A percentile compares a stretch with the other conserved stretches of the same genome.
Conservation (phyloP, 1,284 basidiomycete species). For the Ganoderma multipileum region DNA sequence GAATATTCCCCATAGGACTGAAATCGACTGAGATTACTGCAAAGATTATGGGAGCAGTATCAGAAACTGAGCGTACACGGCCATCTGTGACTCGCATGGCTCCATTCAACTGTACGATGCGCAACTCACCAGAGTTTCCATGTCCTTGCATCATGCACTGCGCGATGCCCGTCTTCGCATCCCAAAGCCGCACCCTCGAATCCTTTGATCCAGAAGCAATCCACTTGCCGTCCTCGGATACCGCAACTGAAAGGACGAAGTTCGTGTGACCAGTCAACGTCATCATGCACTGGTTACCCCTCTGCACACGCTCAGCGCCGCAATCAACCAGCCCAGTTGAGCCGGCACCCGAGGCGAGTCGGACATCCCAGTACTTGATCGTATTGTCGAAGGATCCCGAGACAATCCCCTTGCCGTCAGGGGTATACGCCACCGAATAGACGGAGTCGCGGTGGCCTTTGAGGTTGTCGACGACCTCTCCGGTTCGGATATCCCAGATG, state of each 20-base stretch:
- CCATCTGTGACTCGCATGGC: no score
- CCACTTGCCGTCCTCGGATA: slow-evolving; percentile 77
- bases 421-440: slow-evolving; percentile 79
- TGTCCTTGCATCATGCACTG: slow-evolving; percentile 86
- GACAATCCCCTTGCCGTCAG: slow-evolving; percentile 74
- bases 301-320: slow-evolving; percentile 40
- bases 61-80: not conserved
- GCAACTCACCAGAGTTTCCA: slow-evolving; percentile 75
- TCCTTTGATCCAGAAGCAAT: slow-evolving; percentile 84
- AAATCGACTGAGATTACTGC: slow-evolving; percentile 85
- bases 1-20: slow-evolving; percentile 71
- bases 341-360: slow-evolving; percentile 33
- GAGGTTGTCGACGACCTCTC: slow-evolving; percentile 71
- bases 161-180: slow-evolving; percentile 67
- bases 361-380: slow-evolving; percentile 76
- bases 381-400: slow-evolving; percentile 79
- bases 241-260: slow-evolving; percentile 68
- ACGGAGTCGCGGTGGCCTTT: slow-evolving; percentile 80
- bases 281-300: slow-evolving; percentile 58
- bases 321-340: slow-evolving; percentile 22
- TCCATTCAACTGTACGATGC: no score
- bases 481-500: slow-evolving; percentile 75
- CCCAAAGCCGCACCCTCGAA: slow-evolving; percentile 81
- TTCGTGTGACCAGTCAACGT: slow-evolving; percentile 78
- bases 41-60: slow-evolving; percentile 9